Evolutionary conservation across 108 stramenopile species (phyloP).

Genomic region (Pseudonitzschia delicatissima): DNA sequence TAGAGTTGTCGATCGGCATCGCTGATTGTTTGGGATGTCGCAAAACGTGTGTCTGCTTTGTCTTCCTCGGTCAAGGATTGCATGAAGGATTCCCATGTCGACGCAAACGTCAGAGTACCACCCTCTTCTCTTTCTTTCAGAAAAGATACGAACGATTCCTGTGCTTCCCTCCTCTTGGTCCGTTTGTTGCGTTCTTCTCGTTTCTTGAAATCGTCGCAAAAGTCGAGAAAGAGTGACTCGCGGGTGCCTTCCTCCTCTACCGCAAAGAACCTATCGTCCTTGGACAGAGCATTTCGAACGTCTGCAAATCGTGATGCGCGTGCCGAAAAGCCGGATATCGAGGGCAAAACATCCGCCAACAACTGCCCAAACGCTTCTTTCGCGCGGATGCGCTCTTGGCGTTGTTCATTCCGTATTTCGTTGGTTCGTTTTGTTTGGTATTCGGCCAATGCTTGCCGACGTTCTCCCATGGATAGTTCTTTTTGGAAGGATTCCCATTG

Average conservation of each 20-base stretch:
- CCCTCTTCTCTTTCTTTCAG: conserved; percentile 59
- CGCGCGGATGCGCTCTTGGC: conserved; percentile 69
- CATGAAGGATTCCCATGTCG: conserved; percentile 72
- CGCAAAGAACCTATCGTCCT: conserved; percentile 82
- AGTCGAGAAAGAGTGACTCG: conserved; percentile 71
- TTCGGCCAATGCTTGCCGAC: conserved; percentile 82
- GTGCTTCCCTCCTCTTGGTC: conserved; percentile 61
- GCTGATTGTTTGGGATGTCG: conserved; percentile 42
- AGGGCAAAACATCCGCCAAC: conserved; percentile 57
- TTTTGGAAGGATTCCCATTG: conserved; percentile 64
- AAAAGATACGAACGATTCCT: conserved; percentile 53
- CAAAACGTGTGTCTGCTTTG: conserved; percentile 52
- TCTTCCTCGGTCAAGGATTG: conserved; percentile 43
- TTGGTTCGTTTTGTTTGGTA: conserved; percentile 88
- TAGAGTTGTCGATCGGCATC: conserved; percentile 70
- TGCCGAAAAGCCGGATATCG: conserved; percentile 38
- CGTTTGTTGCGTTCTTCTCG: conserved; percentile 69
- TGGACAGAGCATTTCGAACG: conserved; percentile 54
- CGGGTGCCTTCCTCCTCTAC: conserved; percentile 67
- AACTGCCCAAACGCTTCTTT: conserved; percentile 70
- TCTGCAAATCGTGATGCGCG: conserved; percentile 48
- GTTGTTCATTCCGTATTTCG: conserved; percentile 62
- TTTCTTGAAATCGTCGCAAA: conserved; percentile 76
- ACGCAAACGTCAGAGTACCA: conserved; percentile 66
- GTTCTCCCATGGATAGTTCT: conserved; percentile 59